Evolutionary conservation across 2,329 filamentous ascomycete genomes (phyloP), one percentile per base, ranked within the genome.

Genomic region (Huntiella bhutanensis): DNA sequence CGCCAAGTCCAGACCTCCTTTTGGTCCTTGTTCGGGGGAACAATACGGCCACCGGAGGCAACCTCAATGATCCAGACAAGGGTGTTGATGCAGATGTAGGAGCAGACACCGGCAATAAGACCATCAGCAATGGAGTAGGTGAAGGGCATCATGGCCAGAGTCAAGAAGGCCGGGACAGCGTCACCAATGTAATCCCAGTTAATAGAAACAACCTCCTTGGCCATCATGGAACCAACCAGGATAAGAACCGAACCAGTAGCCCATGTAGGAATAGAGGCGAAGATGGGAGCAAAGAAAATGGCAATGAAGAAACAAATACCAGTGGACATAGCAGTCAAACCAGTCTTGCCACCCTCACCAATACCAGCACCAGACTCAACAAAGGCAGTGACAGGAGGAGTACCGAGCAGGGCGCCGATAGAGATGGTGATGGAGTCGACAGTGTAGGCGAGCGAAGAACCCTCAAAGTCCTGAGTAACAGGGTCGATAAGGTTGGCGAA

Each of bases 171-270:
- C 0, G 85, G 85, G 17, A 92, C 70, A 1, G 82, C 79, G 58
- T 93, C 85, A 45, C 84, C 84, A 51, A 84, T 68, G 62, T 93
- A 92, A 41, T 68, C 68, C 85, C 85, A 93, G 68, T 93, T 93
- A 66, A 93, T 87, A 52, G 91, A 80, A 12, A 73, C 74, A 10
- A 82, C 81, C 1, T 82, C 71, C 51, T 75, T 72, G 48, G 80
- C 76, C 85, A 92, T 92, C 70, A 92, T 80, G 15, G 78, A 77
- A n/a, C 85, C 85, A 46, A 93, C 83, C 35, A 93, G 75, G 54
- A 93, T 71, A 19, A 92, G 70, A n/a, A 86, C 86, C 58, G 81
- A 86, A 41, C 85, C 85, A 0, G 85, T 85, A 1, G 81, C 81
- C 79, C 80, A 85, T 0, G 80, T 79, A 1, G 81, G 81, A 11